Evolutionary conservation across 129 eudicot genomes (phyloP).

Genomic region (Scalesia atractyloides): DNA sequence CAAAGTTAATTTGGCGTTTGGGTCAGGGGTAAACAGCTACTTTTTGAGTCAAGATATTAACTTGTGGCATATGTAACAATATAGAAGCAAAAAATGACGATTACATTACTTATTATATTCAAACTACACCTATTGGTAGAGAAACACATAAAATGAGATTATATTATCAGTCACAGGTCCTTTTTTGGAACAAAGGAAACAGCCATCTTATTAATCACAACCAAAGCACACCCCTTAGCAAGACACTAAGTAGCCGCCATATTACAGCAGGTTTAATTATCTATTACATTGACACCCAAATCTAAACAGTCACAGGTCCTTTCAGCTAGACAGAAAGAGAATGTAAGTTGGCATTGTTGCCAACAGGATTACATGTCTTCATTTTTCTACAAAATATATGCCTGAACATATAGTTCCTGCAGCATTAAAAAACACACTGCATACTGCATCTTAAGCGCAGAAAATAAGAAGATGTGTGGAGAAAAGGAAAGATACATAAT

Average conservation of each 20-base stretch:
- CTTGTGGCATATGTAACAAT: not conserved
- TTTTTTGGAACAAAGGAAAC: too few species aligned
- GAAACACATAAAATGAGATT: conserved; percentile 15
- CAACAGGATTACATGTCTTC: conserved; percentile 5
- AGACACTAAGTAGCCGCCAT: too few species aligned
- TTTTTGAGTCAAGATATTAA: not conserved
- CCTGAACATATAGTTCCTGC: conserved; percentile 6
- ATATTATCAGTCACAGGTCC: not conserved
- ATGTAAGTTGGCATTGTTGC: conserved; percentile 2
- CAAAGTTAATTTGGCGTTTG: not conserved
- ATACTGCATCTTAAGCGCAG: not conserved
- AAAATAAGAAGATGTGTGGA: not conserved
- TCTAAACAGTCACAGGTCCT: too few species aligned
- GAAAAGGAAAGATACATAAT: not conserved
- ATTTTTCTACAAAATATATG: conserved; percentile 14
- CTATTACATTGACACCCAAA: too few species aligned
- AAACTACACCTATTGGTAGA: not conserved
- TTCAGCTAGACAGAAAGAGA: conserved; percentile 2
- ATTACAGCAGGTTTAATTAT: too few species aligned
- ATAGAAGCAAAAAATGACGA: conserved; percentile 16
- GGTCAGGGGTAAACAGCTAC: conserved; percentile 5
- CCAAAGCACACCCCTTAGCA: too few species aligned
- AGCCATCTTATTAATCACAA: too few species aligned
- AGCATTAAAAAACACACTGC: conserved; percentile 12
- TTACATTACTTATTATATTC: conserved; percentile 9